Evolutionary conservation across 2,329 filamentous ascomycete genomes (phyloP).

Genomic region (Domatiomyces globalis): DNA sequence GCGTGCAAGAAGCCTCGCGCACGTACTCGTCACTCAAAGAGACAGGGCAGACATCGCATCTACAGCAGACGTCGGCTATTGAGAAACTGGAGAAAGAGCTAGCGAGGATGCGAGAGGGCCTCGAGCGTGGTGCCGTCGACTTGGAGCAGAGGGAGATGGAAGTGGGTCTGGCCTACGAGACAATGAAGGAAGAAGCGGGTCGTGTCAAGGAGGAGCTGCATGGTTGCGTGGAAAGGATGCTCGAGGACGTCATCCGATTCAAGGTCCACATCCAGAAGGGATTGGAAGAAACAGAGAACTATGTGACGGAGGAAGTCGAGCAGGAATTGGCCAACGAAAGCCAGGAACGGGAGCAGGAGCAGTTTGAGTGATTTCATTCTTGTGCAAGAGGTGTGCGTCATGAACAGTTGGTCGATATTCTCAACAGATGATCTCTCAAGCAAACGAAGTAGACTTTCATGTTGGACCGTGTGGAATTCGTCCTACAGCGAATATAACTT

Average conservation of each 20-base stretch:
- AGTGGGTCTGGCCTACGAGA: constrained; percentile 16
- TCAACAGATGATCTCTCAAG: no score
- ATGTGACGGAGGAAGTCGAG: constrained; percentile 87
- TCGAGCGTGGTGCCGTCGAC: constrained; percentile 24
- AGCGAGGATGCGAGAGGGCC: constrained; percentile 30
- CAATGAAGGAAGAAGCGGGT: constrained; percentile 17
- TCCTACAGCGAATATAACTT: no score
- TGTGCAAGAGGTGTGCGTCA: no score
- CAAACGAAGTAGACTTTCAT: no score
- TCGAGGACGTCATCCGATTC: constrained; percentile 96
- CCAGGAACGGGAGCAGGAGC: constrained; percentile 1
- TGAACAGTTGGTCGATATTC: no score
- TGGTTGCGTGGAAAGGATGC: constrained; percentile 85
- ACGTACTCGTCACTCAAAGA: constrained; percentile 81
- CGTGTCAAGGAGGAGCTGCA: constrained; percentile 83
- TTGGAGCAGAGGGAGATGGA: constrained; percentile 49
- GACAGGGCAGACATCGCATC: constrained; percentile 70
- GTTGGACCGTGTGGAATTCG: no score
- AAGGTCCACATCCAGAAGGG: constrained; percentile 92
- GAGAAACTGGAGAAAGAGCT: constrained; percentile 98
- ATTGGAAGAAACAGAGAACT: constrained; percentile 85
- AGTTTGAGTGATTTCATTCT: not conserved
- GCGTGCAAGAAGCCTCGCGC: constrained; percentile 74
- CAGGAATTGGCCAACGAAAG: constrained; percentile 38
- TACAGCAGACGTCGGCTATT: constrained; percentile 81